Evolutionary conservation across 2,329 filamentous ascomycete genomes (phyloP).

Genomic region (Lasiodiplodia hormozganensis): DNA sequence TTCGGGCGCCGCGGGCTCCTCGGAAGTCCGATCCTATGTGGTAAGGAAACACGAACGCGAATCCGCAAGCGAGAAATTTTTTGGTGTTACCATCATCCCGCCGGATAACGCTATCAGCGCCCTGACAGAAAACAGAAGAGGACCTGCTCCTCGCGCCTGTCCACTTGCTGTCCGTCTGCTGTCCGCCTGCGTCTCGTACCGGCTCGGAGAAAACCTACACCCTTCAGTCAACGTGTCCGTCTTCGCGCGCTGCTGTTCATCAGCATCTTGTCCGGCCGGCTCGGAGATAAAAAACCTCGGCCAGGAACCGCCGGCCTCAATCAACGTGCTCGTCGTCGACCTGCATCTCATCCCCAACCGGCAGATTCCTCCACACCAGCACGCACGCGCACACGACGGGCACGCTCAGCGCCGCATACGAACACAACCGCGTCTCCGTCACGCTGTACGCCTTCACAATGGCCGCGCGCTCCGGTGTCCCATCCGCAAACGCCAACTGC

Average conservation of each 20-base stretch:
- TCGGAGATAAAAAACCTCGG: too few species aligned
- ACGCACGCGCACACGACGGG: slow-evolving; percentile 24
- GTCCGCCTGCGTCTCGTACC: not conserved
- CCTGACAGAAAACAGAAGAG: too few species aligned
- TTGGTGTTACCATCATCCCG: too few species aligned
- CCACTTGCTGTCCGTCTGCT: too few species aligned
- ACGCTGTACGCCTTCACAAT: slow-evolving; percentile 44
- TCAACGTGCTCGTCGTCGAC: not conserved
- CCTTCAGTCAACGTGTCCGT: not conserved
- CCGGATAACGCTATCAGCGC: too few species aligned
- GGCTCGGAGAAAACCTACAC: too few species aligned
- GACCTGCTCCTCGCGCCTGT: too few species aligned
- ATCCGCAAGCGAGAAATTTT: too few species aligned
- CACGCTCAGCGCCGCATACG: slow-evolving; percentile 43
- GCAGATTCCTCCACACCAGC: slow-evolving; percentile 16
- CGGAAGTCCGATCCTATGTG: too few species aligned
- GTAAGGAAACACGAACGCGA: too few species aligned
- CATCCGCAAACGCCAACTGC: slow-evolving; percentile 62
- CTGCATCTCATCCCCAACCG: slow-evolving; percentile 13
- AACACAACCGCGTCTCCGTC: slow-evolving; percentile 39
- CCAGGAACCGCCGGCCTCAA: not conserved
- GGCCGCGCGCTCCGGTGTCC: slow-evolving; percentile 55
- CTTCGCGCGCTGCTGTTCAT: not conserved
- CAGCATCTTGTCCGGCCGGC: not conserved
- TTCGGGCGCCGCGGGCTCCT: too few species aligned